Evolutionary conservation across 768 basidiomycete species (phyloP), one percentile per base, ranked within the genome.

Genomic region (Russula sp.): DNA sequence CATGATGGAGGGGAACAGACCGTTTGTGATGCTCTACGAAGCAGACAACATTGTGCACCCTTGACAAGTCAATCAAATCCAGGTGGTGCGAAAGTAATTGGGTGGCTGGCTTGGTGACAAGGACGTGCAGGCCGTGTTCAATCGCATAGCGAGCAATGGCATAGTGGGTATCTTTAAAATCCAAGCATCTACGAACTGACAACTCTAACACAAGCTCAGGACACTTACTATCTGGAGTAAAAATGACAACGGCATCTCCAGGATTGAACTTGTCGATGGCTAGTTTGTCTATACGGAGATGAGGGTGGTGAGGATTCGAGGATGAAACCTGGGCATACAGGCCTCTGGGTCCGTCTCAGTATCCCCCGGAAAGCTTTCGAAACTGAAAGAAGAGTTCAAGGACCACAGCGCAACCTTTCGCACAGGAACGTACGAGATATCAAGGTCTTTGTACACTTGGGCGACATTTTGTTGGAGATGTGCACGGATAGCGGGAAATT

Each of bases 11-110:
- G 44, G 16, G 49, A 57, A 55, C 75, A 68, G 68, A 85, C 87
- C 91, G 84, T 73, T 93, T 94, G 77, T 94, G 91, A 71, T 96
- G 92, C 73, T 97, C 94, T n/a, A 96, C 94, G 72, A 91, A 93
- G 74, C 91, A 93, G 2, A 92, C 81, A 20, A 95, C 86, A 53
- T 87, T 86, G 71, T 93, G 81, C 74, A 89, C 83, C 68, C 80
- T 83, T 37, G 94, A 91, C 11, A 89, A 83, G 42, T 81, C 79
- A 66, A 94, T 85, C 54, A 96, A 80, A 35, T 82, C 81, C 64
- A 83, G 85, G 74, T 97, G 94, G 72, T 97, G 87, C 56, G 84
- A 80, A 59, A 97, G 81, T 18, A 90, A 79, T 70, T 96, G 87
- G 0, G 91, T 93, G 4, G 93, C 94, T 3, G 94, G 94, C 74